Evolutionary conservation across 164 flowering plant species (phyloP), one percentile per base, ranked within the genome.

Genomic region (Magnolia officinalis): DNA sequence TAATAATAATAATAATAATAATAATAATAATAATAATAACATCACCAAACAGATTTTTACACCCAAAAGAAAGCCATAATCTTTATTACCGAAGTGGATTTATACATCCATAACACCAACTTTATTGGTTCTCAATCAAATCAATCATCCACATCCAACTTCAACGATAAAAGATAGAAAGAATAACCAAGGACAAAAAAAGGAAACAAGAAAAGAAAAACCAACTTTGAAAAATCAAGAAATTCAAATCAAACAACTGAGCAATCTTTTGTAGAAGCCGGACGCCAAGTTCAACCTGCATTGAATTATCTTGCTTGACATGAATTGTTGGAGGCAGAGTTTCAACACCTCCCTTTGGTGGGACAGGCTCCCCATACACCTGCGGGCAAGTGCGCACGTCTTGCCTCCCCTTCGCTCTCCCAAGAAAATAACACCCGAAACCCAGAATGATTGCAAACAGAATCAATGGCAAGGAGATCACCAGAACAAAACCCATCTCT

Each of bases 401-500:
- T 70, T 80, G 75, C 70, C 91, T 82, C n/a, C 95, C 92, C 74
- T 70, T 83, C 14, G 85, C 80, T 79, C 89, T 85, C 20, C 92
- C 95, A 4, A 86, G 71, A 78, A 86, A 85, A 76, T 87, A 89
- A 77, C 95, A 91, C 10, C 95, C 95, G 26, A 91, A 84, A 18
- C 92, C 90, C 26, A 91, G 85, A 10, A 88, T 8, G 8, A 91
- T 4, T 64, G 86, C 71, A 77, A 91, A 83, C 0, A 89, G 72
- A 50, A 91, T 88, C 70, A 91, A 37, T 8, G 95, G 92, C 67
- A 91, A 82, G 20, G 92, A 91, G 24, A 91, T 80, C 79, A 91
- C 92, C 77, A 89, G 80, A 23, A 85, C 92, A 87, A 91, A 79
- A 23, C 90, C 95, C 95, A 91, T 91, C 26, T 78, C 63, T 37